Base-by-base conservation (phyloP, 2,329 filamentous ascomycete species). In the Ophiostoma novo-ulmi region DNA sequence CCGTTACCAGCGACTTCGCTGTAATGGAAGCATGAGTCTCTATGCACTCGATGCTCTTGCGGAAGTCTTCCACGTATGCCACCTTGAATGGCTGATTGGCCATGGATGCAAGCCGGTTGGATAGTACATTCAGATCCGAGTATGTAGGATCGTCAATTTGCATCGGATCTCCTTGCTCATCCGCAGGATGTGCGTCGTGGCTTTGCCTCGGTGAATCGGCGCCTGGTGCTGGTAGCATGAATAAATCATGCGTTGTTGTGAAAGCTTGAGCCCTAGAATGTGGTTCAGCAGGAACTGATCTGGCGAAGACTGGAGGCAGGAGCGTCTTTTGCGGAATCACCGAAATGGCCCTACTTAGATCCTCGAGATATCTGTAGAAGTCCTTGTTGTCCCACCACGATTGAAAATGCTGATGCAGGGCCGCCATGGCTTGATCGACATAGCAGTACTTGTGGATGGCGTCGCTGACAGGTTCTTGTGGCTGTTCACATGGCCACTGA, bases 361-460 rank as follows among this genome's bases (percentile, higher is more conserved):
- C n/a, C 11, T 64, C 38, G 3, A 70, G 69, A n/a, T 70, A 70
- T 38, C 44, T 22, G 5, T 41, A 61, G 35, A 70, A 70, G 36
- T 35, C 6, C 3, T 26, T 52, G 52, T 70, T 70, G 17, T 68
- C 38, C 35, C 67, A 52, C 64, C 69, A 70, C 11, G 13, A 68
- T n/a, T n/a, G 64, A n/a, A 41, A 70, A 48, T 5, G 38, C 14
- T 8, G 48, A 36, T 22, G 5, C 3, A 65, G 31, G 14, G 2
- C 14, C 8, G 1, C 61, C 61, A 65, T 65, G 31, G 61, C 17
- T 7, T 5, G 1, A 20, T 14, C 35, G 20, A 39, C 35, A 20
- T 6, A 1, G 35, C 38, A 11, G 20, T 67, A n/a, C 5, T 14
- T 6, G 58, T 35, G 6, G 26, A 63, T 63, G 22, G 4, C 10